These are phyloP conservation scores for Entomortierella lignicola DNA, from an alignment of 192 early-diverging fungal genomes.

Conservation along the genomic window DNA sequence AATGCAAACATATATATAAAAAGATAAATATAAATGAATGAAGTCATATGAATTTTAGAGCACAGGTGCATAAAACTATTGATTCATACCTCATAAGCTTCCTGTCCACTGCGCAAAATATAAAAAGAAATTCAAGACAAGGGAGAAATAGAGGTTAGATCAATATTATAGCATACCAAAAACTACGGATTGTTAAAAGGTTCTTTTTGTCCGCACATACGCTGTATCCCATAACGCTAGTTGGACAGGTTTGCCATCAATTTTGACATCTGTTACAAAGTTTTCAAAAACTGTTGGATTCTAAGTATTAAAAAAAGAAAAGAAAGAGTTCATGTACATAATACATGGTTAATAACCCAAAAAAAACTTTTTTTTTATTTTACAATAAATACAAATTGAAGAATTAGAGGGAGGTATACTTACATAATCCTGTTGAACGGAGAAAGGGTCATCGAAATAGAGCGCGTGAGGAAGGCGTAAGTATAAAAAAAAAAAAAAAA, in stretches of 20 bases:
- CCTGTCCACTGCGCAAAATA: constrained; percentile 59
- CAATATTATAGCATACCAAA: neutral
- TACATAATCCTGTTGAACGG: constrained; percentile 42
- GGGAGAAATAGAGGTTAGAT: neutral
- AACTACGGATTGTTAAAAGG: neutral
- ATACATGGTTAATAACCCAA: neutral
- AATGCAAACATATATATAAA: neutral
- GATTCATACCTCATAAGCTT: constrained; percentile 66
- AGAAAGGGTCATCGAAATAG: no score
- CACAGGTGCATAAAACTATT: neutral
- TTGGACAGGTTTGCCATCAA: constrained; percentile 87
- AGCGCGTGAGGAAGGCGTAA: no score
- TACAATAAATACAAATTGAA: no score
- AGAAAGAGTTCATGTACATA: neutral
- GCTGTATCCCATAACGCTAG: constrained; percentile 98
- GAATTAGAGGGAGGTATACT: constrained; percentile 14
- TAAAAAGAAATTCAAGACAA: constrained; percentile 3
- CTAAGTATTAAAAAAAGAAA: constrained; percentile 53
- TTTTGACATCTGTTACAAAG: constrained; percentile 89
- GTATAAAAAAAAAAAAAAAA: neutral
- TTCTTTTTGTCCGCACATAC: constrained; percentile 18
- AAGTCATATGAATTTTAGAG: no score
- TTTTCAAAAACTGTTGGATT: constrained; percentile 97
- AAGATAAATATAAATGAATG: neutral
- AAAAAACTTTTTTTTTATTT: neutral